Conservation (phyloP, 208 protist genomes). For the Leishmania major region DNA sequence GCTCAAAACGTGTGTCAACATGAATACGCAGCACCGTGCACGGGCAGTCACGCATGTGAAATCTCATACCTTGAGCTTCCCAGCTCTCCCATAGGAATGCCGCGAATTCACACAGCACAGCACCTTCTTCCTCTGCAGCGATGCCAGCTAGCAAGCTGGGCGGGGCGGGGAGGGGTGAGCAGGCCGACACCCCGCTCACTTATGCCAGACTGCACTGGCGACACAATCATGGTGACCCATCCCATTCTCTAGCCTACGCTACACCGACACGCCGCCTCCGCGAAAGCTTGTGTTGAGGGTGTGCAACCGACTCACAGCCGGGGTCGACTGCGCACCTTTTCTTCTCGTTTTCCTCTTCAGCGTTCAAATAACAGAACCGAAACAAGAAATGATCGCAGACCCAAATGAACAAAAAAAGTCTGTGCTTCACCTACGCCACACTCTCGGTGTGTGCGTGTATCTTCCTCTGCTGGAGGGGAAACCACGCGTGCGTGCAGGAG, state of each 20-base stretch:
- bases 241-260: neutral
- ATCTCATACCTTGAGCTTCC: neutral
- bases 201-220: neutral
- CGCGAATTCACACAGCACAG: neutral
- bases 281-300: neutral
- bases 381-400: neutral
- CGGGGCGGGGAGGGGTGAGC: neutral
- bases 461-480: neutral
- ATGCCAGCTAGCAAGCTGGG: neutral
- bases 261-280: neutral
- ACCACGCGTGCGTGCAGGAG: neutral
- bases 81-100: neutral
- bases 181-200: neutral
- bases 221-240: neutral
- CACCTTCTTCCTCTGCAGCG: neutral
- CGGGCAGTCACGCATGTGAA: too few relatives aligned
- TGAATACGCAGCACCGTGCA: neutral
- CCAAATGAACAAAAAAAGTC: neutral
- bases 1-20: neutral
- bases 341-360: neutral
- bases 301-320: neutral
- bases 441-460: neutral
- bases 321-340: neutral
- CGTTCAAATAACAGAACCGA: neutral
- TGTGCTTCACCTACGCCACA: neutral